phyloP scores from a whole-genome alignment of 148 eudicot species.

The Linanthus parryae region DNA sequence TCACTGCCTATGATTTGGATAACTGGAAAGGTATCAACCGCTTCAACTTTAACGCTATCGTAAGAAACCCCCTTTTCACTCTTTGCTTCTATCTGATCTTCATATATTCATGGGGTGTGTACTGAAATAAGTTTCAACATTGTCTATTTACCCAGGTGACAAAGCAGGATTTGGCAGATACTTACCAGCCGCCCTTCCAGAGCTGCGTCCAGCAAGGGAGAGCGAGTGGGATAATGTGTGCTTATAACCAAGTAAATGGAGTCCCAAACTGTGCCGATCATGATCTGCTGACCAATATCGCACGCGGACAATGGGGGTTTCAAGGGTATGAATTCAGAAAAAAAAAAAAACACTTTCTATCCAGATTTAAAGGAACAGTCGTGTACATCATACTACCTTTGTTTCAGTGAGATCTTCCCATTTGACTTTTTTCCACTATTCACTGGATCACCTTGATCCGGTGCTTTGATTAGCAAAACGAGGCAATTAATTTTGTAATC shows the following conservation, averaged over 20 bases:
- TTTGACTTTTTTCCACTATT: too few species aligned
- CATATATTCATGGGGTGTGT: too few species aligned
- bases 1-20: slow-evolving; percentile 79
- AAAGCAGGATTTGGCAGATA: slow-evolving; percentile 83
- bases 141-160: too few species aligned
- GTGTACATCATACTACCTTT: too few species aligned
- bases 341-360: background rate
- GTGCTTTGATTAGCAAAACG: too few species aligned
- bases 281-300: slow-evolving; percentile 48
- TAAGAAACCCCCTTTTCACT: slow-evolving; percentile 25
- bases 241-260: slow-evolving; percentile 76
- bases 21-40: slow-evolving; percentile 58
- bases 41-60: slow-evolving; percentile 54
- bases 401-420: background rate
- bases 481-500: background rate
- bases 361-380: background rate
- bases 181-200: slow-evolving; percentile 78
- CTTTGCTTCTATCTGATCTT: background rate
- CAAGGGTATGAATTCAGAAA: slow-evolving; percentile 62
- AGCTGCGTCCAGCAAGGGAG: slow-evolving; percentile 56
- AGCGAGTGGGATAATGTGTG: slow-evolving; percentile 96
- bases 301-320: slow-evolving; percentile 69
- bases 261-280: slow-evolving; percentile 79
- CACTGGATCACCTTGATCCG: too few species aligned
- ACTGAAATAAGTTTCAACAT: too few species aligned